These are phyloP conservation scores for Schizosaccharomyces osmophilus DNA, from an alignment of 805 yeast species.

Conservation along the genomic window DNA sequence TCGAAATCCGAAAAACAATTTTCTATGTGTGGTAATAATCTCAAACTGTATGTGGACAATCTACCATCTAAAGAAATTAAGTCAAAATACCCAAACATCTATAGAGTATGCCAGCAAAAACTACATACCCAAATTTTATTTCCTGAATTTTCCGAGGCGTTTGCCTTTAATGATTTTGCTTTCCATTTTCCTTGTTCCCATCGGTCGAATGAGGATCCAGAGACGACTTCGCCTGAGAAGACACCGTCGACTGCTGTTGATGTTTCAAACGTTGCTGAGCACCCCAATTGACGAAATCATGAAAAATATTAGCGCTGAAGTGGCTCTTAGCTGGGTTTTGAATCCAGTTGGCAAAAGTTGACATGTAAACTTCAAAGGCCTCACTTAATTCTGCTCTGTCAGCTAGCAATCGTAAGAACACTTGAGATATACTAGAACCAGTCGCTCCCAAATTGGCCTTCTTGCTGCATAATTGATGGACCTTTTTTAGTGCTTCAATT, in stretches of 20 bases:
- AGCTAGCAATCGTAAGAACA: not conserved
- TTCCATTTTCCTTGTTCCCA: not conserved
- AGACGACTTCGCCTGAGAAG: not conserved
- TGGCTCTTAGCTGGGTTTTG: not conserved
- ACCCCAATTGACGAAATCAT: conserved; percentile 2
- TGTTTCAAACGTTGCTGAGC: not conserved
- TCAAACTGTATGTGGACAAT: not conserved
- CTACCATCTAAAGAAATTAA: not conserved
- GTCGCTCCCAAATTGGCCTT: not conserved
- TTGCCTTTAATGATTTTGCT: not conserved
- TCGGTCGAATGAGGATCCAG: not conserved
- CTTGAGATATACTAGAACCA: not conserved
- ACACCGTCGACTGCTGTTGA: not conserved
- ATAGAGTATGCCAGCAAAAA: not conserved
- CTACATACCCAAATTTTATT: not conserved
- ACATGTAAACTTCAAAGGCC: not conserved
- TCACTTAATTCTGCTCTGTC: not conserved
- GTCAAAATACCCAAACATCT: not conserved
- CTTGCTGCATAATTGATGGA: not conserved
- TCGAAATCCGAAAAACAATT: not conserved
- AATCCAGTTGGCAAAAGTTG: not conserved
- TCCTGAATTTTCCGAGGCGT: not conserved
- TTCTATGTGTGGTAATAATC: not conserved
- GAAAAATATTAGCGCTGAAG: not conserved
- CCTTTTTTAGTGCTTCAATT: not conserved